Evolutionary conservation across 768 basidiomycete species (phyloP).

Genomic region (Thelephora aurantiotincta): DNA sequence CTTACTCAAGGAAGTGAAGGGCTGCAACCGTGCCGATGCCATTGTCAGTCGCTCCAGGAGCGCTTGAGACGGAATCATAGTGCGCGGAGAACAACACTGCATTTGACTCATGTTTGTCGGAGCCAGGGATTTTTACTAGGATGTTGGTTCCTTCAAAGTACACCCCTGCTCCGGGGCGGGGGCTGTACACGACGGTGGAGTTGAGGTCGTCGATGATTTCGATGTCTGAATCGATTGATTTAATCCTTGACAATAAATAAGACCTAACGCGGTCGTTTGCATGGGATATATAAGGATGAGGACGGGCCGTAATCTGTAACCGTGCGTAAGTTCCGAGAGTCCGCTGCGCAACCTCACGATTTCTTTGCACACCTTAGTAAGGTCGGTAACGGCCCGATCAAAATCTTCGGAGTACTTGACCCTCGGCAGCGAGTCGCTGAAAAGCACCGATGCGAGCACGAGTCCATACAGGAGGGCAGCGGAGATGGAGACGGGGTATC

Average conservation of each 20-base stretch:
- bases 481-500: constrained; percentile 30
- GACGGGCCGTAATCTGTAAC: constrained; percentile 46
- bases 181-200: constrained; percentile 32
- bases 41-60: constrained; percentile 64
- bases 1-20: constrained; percentile 40
- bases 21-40: constrained; percentile 60
- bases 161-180: constrained; percentile 8
- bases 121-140: constrained; percentile 48
- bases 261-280: constrained; percentile 54
- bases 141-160: constrained; percentile 63
- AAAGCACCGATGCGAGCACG: constrained; percentile 30
- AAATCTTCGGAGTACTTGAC: constrained; percentile 21
- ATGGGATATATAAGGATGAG: constrained; percentile 70
- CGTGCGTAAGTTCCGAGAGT: not conserved
- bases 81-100: constrained; percentile 66
- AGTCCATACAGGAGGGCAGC: constrained; percentile 31
- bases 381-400: constrained; percentile 39
- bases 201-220: constrained; percentile 35
- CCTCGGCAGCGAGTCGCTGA: constrained; percentile 32
- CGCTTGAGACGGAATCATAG: constrained; percentile 69
- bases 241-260: constrained; percentile 43
- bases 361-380: constrained; percentile 38
- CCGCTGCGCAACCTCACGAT: constrained; percentile 19
- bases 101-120: constrained; percentile 20
- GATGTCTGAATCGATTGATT: constrained; percentile 31